Evolutionary conservation across 1,284 basidiomycete species (phyloP), one percentile per base, ranked within the genome.

Genomic region (Ceratobasidium sp.): DNA sequence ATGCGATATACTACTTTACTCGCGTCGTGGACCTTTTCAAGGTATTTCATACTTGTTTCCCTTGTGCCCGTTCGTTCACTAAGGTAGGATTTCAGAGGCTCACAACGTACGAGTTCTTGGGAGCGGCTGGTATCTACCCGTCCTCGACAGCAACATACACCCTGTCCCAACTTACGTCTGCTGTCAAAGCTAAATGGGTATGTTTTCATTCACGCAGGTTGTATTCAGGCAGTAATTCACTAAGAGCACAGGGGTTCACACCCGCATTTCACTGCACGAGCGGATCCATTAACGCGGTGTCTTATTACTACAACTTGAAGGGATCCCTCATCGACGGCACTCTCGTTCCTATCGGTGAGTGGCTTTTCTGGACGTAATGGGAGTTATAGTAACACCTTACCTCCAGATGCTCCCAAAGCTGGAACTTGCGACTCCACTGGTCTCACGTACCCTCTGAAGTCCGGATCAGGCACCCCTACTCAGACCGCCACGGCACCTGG

Each of bases 91-190:
- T 77, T 48, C 79, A 91, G 89, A 87, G 86, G 14, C 87, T 94
- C 41, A 91, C 93, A 0, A 94, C 94, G 0, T 94, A 90, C 83
- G 86, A 88, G 14, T 94, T 89, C 89, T 89, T 96, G 46, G 85
- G 87, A 20, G 85, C 87, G n/a, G 90, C 88, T 38, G 93, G 92
- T 54, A 95, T 96, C 79, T 89, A 88, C 0, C 94, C 94, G 7
- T 88, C 88, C 23, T 84, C 85, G 1, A 86, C 84, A 71, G 83
- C 84, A 80, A 93, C 91, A 0, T 91, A 90, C 83, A 79, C 79
- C 14, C 86, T 93, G 8, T 85, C 88, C 4, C 83, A 88, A 52
- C 84, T 95, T 66, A 88, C 88, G 23, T 83, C 86, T 38, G 92
- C 91, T 0, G 85, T 95, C 52, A 86, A 88, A 82, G 80, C 84